These are phyloP conservation scores for Trichoderma parareesei DNA, from an alignment of 495 filamentous ascomycete genomes.

Conservation along the genomic window DNA sequence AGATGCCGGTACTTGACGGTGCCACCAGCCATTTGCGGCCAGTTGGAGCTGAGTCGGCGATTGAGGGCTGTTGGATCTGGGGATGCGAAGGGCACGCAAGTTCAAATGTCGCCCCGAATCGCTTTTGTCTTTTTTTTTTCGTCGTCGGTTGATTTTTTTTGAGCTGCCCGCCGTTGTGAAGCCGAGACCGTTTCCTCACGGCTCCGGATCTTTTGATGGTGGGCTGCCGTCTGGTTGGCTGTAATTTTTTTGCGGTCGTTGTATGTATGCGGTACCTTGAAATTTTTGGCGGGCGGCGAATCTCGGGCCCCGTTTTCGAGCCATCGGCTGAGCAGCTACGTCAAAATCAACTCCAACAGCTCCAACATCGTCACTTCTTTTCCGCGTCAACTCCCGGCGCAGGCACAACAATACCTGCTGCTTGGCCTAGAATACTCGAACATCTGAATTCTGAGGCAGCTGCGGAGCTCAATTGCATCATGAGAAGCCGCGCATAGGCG, in stretches of 20 bases:
- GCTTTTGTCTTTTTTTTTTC: too few species aligned
- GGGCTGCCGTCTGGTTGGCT: slow-evolving; percentile 9
- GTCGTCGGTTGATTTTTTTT: slow-evolving; percentile 8
- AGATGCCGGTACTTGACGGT: slow-evolving; percentile 79
- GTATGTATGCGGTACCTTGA: not conserved
- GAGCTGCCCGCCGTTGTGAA: not conserved
- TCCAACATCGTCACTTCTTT: slow-evolving; percentile 2
- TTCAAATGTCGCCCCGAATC: not conserved
- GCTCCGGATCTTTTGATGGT: not conserved
- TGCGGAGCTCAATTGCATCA: not conserved
- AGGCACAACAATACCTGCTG: not conserved
- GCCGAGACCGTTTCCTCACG: not conserved
- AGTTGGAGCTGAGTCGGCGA: not conserved
- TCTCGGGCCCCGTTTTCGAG: not conserved
- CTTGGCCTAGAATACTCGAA: not conserved
- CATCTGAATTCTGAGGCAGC: not conserved
- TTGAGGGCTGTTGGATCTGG: not conserved
- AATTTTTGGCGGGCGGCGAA: slow-evolving; percentile 9
- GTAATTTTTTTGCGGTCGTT: not conserved
- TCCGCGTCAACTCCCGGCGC: not conserved
- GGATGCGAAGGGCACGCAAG: not conserved
- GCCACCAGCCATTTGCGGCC: slow-evolving; percentile 68
- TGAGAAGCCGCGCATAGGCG: slow-evolving; percentile 3
- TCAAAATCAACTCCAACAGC: not conserved
- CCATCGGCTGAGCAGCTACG: slow-evolving; percentile 6